Evolutionary conservation across 2,329 filamentous ascomycete genomes (phyloP).

Genomic region (Claviceps sp.): DNA sequence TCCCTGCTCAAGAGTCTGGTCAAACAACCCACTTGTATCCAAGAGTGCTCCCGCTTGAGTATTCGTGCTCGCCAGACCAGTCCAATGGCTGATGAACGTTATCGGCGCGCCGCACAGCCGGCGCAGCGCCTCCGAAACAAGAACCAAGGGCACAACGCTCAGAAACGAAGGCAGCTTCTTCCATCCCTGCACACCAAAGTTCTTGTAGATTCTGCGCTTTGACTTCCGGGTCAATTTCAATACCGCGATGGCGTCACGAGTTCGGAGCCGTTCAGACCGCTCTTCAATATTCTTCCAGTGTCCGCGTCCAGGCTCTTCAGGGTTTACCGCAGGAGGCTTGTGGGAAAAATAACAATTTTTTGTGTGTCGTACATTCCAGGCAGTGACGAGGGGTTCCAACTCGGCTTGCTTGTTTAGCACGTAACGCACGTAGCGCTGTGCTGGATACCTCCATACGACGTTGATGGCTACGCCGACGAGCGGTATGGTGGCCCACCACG

Average conservation of each 20-base stretch:
- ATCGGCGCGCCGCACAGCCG: constrained; percentile 26
- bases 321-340: not conserved
- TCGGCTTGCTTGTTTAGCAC: constrained; percentile 13
- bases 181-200: constrained; percentile 33
- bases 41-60: constrained; percentile 9
- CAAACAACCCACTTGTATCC: constrained; percentile 14
- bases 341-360: no score
- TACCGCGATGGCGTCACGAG: constrained; percentile 9
- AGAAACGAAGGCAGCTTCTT: constrained; percentile 27
- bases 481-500: constrained; percentile 43
- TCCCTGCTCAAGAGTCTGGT: constrained; percentile 31
- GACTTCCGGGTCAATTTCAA: constrained; percentile 15
- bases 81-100: constrained; percentile 17
- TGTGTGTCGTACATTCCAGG: constrained; percentile 18
- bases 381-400: constrained; percentile 17
- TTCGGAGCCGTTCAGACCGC: constrained; percentile 10
- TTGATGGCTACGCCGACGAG: constrained; percentile 35
- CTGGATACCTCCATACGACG: constrained; percentile 32
- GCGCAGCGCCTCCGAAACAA: constrained; percentile 36
- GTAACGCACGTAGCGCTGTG: constrained; percentile 26
- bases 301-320: not conserved
- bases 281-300: constrained; percentile 2
- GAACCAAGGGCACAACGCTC: constrained; percentile 34
- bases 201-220: constrained; percentile 20
- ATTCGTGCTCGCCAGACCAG: constrained; percentile 13